Evolutionary conservation across 2,329 filamentous ascomycete species (phyloP), one percentile per base, ranked within the genome.

Genomic region (Penicillium paneum): DNA sequence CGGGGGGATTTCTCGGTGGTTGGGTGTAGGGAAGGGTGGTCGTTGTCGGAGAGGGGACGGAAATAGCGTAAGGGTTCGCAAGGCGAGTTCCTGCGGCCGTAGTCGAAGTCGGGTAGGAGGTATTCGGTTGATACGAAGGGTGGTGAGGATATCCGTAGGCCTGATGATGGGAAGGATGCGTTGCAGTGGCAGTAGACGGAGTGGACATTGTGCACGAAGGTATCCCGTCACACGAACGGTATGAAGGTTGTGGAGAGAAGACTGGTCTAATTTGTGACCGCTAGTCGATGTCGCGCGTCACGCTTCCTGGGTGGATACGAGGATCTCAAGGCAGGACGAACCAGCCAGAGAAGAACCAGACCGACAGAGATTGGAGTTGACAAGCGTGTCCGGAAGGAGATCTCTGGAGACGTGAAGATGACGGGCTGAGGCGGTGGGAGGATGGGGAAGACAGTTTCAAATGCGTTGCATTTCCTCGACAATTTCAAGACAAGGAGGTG

Each of bases 171-270:
- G 83, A 83, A 71, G 86, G 85, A 69, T 90, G 80, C 64, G 86
- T 88, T 68, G 86, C 86, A 72, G 87, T 88, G 67, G 86, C 87
- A 68, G 86, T 88, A 59, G 88, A 90, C 64, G 89, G 89, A 65
- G 89, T 91, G 80, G 89, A 92, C 89, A 93, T 92, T 73, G 61
- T 71, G 68, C 61, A 67, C 54, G 50, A 56, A 59, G 54, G 51
- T 61, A 58, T 61, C 58, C 61, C 67, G 65, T 66, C 58, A 65
- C 61, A 63, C 58, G 63, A 69, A 63, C 63, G 60, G 61, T 55
- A 56, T 32, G 58, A 54, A 52, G 47, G 15, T 47, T 31, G 19
- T 39, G 43, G 50, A 51, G 57, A 50, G 57, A 38, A 50, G 52
- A 64, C 51, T 55, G 36, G 44, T 49, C 49, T 47, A 51, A 48